Conservation (phyloP, 257 asterid genomes). For the Echites panduratus region DNA sequence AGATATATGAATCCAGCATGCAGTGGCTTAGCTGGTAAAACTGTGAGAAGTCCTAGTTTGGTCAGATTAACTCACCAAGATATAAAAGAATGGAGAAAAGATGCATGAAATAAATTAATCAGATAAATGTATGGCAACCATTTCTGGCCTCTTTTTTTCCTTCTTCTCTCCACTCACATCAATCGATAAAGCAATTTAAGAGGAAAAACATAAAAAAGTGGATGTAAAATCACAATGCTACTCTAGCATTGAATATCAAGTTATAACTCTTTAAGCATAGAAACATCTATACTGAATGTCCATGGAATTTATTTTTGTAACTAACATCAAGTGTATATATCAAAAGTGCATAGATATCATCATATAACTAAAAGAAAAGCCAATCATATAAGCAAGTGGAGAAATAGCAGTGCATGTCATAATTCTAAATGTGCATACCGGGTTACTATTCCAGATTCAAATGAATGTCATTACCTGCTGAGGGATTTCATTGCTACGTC, state of each 20-base stretch:
- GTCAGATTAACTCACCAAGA: too few species aligned
- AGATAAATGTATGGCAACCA: too few species aligned
- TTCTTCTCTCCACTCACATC: too few species aligned
- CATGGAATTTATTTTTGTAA: not conserved
- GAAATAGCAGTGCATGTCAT: not conserved
- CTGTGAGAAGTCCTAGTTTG: too few species aligned
- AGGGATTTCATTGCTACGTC: constrained; percentile 60
- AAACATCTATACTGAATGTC: not conserved
- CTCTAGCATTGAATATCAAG: not conserved
- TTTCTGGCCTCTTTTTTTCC: too few species aligned
- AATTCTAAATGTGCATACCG: not conserved
- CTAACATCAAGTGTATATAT: not conserved
- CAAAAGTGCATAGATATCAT: not conserved
- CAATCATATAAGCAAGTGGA: not conserved
- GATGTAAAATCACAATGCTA: too few species aligned
- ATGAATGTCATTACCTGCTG: constrained; percentile 48
- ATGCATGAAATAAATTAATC: too few species aligned
- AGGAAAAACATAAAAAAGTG: too few species aligned
- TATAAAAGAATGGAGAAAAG: too few species aligned
- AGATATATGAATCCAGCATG: not conserved
- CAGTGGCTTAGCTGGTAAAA: not conserved
- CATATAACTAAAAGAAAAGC: not conserved
- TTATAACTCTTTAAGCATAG: too few species aligned
- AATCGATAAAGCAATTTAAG: too few species aligned
- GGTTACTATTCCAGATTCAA: constrained; percentile 16